Conservation (phyloP, 2,329 filamentous ascomycete genomes). For the Ophiognomonia clavigignenti-juglandacearum region DNA sequence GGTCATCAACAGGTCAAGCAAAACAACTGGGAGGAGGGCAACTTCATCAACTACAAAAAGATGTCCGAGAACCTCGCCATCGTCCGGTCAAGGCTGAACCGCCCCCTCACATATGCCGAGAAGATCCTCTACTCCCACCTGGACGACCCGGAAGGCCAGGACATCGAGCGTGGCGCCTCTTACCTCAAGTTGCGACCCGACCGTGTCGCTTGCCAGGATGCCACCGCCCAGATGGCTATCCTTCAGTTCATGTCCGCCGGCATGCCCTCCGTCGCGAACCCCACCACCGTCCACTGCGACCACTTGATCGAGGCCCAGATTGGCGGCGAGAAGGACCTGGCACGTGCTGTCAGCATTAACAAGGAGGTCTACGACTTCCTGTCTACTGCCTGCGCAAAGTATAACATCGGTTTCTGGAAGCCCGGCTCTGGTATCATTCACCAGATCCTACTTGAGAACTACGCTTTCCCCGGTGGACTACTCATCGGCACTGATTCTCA, state of each 20-base stretch:
- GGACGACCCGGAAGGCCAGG: slow-evolving; percentile 92
- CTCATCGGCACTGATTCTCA: slow-evolving; percentile 98
- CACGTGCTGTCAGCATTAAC: slow-evolving; percentile 87
- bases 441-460: slow-evolving; percentile 98
- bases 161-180: slow-evolving; percentile 91
- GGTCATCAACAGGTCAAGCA: slow-evolving; percentile 63
- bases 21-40: slow-evolving; percentile 92
- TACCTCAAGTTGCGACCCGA: slow-evolving; percentile 97
- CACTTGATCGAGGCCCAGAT: slow-evolving; percentile 98
- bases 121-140: slow-evolving; percentile 99
- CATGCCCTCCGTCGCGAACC: slow-evolving; percentile 92
- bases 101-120: slow-evolving; percentile 91
- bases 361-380: slow-evolving; percentile 99
- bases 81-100: slow-evolving; percentile 84
- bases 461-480: slow-evolving; percentile 96
- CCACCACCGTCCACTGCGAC: slow-evolving; percentile 95
- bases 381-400: slow-evolving; percentile 90
- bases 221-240: slow-evolving; percentile 99
- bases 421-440: slow-evolving; percentile 99
- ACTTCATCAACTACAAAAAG: slow-evolving; percentile 99
- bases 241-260: slow-evolving; percentile 99
- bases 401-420: slow-evolving; percentile 99
- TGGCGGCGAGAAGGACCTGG: slow-evolving; percentile 90
- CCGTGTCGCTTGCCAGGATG: slow-evolving; percentile 98
- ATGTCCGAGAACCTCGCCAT: slow-evolving; percentile 96